These are phyloP conservation scores for Aurinia saxatilis DNA, from an alignment of 345 rosid genomes.

Conservation along the genomic window DNA sequence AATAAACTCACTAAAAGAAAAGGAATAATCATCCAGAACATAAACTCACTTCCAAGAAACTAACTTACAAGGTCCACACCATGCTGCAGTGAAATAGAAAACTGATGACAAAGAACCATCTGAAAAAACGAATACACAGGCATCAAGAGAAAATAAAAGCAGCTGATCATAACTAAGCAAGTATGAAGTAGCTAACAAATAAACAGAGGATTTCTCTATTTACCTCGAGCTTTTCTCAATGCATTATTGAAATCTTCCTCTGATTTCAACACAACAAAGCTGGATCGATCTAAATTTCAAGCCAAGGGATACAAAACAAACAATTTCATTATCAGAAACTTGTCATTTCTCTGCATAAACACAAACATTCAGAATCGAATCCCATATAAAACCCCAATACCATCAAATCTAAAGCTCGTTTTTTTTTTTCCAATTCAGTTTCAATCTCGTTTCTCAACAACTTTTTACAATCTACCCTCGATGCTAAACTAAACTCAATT, in stretches of 20 bases:
- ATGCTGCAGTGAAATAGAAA: slow-evolving; percentile 71
- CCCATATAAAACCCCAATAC: background rate
- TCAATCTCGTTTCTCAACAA: background rate
- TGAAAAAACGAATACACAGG: slow-evolving; percentile 11
- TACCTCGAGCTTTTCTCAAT: slow-evolving; percentile 47
- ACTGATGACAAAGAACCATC: slow-evolving; percentile 56
- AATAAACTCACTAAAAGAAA: background rate
- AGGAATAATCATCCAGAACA: background rate
- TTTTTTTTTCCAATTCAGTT: background rate
- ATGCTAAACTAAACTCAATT: background rate
- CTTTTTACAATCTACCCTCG: background rate
- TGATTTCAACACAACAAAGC: slow-evolving; percentile 41
- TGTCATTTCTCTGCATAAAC: background rate
- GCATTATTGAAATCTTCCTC: slow-evolving; percentile 50
- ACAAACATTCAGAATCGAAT: no score
- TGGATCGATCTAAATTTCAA: slow-evolving; percentile 34
- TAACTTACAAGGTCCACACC: slow-evolving; percentile 96
- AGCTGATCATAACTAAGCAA: background rate
- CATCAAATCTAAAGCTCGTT: background rate
- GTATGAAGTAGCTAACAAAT: background rate
- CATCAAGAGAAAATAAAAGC: background rate
- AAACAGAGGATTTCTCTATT: background rate
- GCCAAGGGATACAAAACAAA: background rate
- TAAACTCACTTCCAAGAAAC: background rate
- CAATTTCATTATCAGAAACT: background rate